Evolutionary conservation across 352 stramenopile species (phyloP), one percentile per base, ranked within the genome.

Genomic region (Pythium biforme): DNA sequence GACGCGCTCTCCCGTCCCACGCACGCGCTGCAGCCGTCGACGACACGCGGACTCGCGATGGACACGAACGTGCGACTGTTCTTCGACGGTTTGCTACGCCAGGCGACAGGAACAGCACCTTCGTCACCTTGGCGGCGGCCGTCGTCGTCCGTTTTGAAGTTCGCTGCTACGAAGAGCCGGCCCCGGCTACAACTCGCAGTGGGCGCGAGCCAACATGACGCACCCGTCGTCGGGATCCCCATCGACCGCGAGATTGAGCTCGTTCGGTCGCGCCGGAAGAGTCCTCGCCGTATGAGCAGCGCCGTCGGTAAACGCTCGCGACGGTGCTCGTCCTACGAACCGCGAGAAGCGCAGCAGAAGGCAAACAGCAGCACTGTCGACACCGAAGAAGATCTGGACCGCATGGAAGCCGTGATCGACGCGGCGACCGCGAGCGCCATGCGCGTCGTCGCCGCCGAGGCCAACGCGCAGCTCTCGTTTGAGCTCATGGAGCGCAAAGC

Each of bases 401-500:
- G 33, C 22, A 33, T 43, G 3, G 41, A 57, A 6, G 43, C 43
- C 2, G 49, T 20, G 0, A 40, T 54, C 20, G 25, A 52, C 2
- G 26, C 31, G 15, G 20, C 37, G 23, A 50, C 20, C 0, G 23
- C 15, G 25, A 56, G 40, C 26, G 29, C 34, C 15, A 25, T 20
- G 15, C 39, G 25, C n/a, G 33, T 47, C 6, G 59, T 43, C 23
- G 51, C 59, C 2, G 59, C 59, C 17, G 19, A 60, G 23, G 53
- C 41, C 6, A 66, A 66, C 33, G 59, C 59, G 20, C 40, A 59
- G 41, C 26, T 66, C 5, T 66, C 59, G 19, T 55, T 60, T 10
- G 50, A 66, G 50, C 43, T 66, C 9, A 66, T 66, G 40, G 59
- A 66, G 31, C 59, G 59, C 40, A 66, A 66, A n/a, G 56, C 47